These are phyloP conservation scores for Eucalyptus tenuipes DNA, from an alignment of 345 rosid genomes.

Conservation along the genomic window DNA sequence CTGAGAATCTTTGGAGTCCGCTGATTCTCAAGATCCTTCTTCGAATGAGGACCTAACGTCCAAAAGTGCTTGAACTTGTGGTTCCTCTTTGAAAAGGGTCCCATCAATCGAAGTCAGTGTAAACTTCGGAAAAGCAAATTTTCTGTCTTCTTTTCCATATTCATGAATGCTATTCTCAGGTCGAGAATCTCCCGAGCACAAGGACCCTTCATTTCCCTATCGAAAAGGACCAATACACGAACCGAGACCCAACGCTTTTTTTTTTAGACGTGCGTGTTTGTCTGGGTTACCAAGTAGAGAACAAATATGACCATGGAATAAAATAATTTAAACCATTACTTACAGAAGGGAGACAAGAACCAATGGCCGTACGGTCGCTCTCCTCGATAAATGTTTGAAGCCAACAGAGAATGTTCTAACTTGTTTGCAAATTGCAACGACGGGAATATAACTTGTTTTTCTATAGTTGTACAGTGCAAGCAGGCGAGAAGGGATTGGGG, in stretches of 20 bases:
- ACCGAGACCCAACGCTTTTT: not conserved
- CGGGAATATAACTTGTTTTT: not conserved
- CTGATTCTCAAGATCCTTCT: not conserved
- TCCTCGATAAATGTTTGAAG: not conserved
- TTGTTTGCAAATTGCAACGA: not conserved
- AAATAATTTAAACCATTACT: not conserved
- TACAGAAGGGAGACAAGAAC: not conserved
- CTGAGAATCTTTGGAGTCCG: not conserved
- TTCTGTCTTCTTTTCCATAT: not conserved
- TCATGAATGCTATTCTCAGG: not conserved
- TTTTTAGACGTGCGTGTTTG: not conserved
- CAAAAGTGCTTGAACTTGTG: not conserved
- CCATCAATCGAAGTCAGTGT: not conserved
- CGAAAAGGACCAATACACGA: not conserved
- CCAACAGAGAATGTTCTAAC: not conserved
- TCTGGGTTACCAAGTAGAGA: not conserved
- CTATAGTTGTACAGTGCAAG: not conserved
- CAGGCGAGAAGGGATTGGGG: not conserved
- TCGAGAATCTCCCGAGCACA: not conserved
- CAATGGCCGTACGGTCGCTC: not conserved
- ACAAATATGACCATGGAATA: not conserved
- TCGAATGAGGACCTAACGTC: not conserved
- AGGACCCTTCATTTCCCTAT: not conserved
- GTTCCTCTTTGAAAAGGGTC: not conserved
- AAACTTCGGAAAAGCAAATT: not conserved